These are phyloP conservation scores for Globisporangium viniferum DNA, from an alignment of 352 stramenopile species.

Conservation along the genomic window DNA sequence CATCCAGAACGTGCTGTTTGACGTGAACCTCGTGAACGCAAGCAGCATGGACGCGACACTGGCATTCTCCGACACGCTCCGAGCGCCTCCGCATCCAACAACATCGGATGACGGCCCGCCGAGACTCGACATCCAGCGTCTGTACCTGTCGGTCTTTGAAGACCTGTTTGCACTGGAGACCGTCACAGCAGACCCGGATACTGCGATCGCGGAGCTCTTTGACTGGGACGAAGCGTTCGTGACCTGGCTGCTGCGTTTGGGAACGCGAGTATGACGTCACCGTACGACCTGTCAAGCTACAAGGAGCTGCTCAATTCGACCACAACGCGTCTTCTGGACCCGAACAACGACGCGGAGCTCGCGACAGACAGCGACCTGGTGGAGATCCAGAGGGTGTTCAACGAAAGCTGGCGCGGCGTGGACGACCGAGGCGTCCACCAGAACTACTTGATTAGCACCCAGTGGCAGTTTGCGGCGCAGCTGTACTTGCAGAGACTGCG, in stretches of 20 bases:
- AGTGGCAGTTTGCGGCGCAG: constrained; percentile 45
- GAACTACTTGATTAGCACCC: constrained; percentile 40
- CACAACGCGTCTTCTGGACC: constrained; percentile 35
- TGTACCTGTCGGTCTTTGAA: constrained; percentile 45
- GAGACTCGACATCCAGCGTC: constrained; percentile 33
- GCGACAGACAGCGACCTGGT: constrained; percentile 32
- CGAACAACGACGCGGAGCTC: constrained; percentile 31
- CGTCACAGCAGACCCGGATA: constrained; percentile 12
- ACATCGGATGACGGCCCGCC: constrained; percentile 31
- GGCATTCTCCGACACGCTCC: constrained; percentile 60
- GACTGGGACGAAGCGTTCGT: constrained; percentile 51
- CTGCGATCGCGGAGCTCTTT: constrained; percentile 43
- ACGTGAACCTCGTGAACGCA: constrained; percentile 39
- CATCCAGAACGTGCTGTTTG: constrained; percentile 35
- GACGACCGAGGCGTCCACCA: constrained; percentile 31
- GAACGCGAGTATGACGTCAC: constrained; percentile 38
- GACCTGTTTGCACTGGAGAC: constrained; percentile 40
- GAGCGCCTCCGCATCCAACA: constrained; percentile 56
- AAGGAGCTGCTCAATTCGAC: constrained; percentile 52
- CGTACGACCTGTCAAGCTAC: constrained; percentile 46
- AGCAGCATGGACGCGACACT: constrained; percentile 31
- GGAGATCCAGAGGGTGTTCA: constrained; percentile 48
- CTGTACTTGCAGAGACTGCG: constrained; percentile 44
- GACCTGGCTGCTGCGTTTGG: constrained; percentile 29
- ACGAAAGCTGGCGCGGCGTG: constrained; percentile 47